Percentiles rank a stretch among this genome's conserved stretches.
These are phyloP conservation scores for Aspergillus panamensis DNA, from an alignment of 495 filamentous ascomycete species.

Conservation along the genomic window DNA sequence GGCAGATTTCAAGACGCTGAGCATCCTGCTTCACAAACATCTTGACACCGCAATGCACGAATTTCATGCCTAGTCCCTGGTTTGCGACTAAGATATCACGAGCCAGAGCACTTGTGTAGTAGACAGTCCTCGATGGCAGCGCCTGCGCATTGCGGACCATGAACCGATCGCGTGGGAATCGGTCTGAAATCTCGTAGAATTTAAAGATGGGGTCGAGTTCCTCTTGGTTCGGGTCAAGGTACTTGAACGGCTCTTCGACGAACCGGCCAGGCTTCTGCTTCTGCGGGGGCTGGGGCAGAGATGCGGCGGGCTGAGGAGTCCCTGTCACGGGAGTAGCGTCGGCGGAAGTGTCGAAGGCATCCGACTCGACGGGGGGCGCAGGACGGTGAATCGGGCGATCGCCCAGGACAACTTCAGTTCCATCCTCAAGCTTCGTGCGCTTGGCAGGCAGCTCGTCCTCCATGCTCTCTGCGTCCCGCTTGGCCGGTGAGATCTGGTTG, in stretches of 20 bases:
- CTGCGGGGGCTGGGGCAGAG: conserved; percentile 28
- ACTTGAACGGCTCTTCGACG: conserved; percentile 90
- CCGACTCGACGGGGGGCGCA: conserved; percentile 39
- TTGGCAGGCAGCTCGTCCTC: conserved; percentile 47
- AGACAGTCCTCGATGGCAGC: conserved; percentile 80
- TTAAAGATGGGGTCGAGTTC: conserved; percentile 69
- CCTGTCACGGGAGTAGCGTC: conserved; percentile 27
- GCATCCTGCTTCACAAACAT: conserved; percentile 98
- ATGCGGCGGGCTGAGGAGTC: conserved; percentile 15
- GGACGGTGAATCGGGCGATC: conserved; percentile 51
- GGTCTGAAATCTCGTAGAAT: conserved; percentile 77
- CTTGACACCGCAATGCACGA: conserved; percentile 94
- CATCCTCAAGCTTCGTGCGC: conserved; percentile 45
- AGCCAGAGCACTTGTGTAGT: conserved; percentile 86
- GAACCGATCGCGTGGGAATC: conserved; percentile 86
- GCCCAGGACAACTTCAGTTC: conserved; percentile 41
- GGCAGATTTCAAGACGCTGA: conserved; percentile 75
- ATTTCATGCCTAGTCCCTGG: conserved; percentile 85
- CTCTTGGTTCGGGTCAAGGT: conserved; percentile 64
- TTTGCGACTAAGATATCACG: conserved; percentile 78
- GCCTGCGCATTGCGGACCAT: conserved; percentile 91
- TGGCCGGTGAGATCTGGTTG: conserved; percentile 29
- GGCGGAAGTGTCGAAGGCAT: conserved; percentile 38
- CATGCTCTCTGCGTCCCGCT: conserved; percentile 40
- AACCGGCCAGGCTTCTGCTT: conserved; percentile 50